These are phyloP conservation scores for Rhododendron simsii DNA, from an alignment of 148 eudicot species.

Conservation along the genomic window DNA sequence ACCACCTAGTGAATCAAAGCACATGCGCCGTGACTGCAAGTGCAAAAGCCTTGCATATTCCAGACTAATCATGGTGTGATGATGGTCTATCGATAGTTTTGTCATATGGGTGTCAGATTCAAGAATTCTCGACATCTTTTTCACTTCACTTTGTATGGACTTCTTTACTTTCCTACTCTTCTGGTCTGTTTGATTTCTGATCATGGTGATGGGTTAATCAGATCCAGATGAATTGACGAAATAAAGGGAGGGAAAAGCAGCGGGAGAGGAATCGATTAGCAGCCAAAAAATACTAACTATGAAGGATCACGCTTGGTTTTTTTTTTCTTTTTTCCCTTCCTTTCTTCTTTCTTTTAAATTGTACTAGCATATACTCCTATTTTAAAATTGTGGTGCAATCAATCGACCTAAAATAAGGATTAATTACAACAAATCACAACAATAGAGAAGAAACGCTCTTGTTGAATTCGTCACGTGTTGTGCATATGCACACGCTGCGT, in stretches of 20 bases:
- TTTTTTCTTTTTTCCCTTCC: too few relatives aligned
- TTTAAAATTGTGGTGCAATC: not conserved
- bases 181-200: not conserved
- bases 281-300: not conserved
- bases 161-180: too few relatives aligned
- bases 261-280: not conserved
- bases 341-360: not conserved
- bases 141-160: not conserved
- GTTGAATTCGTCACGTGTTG: too few relatives aligned
- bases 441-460: not conserved
- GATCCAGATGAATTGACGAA: not conserved
- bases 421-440: not conserved
- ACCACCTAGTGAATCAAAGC: not conserved
- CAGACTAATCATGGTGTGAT: not conserved
- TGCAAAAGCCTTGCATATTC: not conserved
- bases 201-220: not conserved
- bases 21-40: not conserved
- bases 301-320: not conserved
- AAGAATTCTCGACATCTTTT: not conserved
- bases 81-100: not conserved
- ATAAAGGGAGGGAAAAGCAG: not conserved
- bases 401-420: not conserved
- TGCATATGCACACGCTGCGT: too few relatives aligned
- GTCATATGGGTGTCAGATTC: not conserved
- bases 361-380: not conserved